A percentile compares a stretch with the other conserved stretches of the same genome.
phyloP scores from a whole-genome alignment of 768 basidiomycete genomes.

The Auricularia heimuer region DNA sequence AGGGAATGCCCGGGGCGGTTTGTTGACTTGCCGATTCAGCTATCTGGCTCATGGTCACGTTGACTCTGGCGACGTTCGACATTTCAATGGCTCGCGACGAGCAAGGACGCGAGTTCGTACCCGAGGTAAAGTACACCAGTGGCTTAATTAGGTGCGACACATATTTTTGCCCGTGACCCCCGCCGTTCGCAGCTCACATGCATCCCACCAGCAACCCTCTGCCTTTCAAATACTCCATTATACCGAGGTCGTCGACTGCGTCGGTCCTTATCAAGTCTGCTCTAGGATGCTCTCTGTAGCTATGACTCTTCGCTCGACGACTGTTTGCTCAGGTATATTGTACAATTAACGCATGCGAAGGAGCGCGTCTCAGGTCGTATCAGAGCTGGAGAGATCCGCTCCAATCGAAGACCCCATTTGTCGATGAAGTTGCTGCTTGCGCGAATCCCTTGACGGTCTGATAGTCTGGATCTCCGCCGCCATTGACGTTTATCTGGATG shows the following conservation, averaged over 20 bases:
- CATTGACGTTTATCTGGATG: background rate
- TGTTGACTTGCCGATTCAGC: background rate
- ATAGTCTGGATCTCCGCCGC: background rate
- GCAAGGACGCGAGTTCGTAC: background rate
- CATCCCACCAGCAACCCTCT: no score
- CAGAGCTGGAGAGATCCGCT: background rate
- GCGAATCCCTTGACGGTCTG: background rate
- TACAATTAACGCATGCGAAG: no score
- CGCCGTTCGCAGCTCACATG: no score
- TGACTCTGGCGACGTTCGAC: background rate
- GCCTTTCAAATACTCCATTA: no score
- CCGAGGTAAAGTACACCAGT: constrained; percentile 17
- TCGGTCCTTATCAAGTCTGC: no score
- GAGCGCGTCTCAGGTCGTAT: background rate
- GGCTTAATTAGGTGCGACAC: constrained; percentile 12
- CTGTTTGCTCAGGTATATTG: no score
- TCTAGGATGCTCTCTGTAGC: no score
- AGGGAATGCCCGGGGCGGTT: constrained; percentile 8
- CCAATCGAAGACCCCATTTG: background rate
- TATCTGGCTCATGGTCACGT: background rate
- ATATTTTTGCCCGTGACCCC: no score
- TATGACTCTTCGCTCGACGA: no score
- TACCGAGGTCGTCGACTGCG: no score
- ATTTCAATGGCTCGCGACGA: constrained; percentile 6
- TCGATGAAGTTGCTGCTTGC: background rate